phyloP scores from a whole-genome alignment of 495 filamentous ascomycete genomes.

The Oidiodendron maius region DNA sequence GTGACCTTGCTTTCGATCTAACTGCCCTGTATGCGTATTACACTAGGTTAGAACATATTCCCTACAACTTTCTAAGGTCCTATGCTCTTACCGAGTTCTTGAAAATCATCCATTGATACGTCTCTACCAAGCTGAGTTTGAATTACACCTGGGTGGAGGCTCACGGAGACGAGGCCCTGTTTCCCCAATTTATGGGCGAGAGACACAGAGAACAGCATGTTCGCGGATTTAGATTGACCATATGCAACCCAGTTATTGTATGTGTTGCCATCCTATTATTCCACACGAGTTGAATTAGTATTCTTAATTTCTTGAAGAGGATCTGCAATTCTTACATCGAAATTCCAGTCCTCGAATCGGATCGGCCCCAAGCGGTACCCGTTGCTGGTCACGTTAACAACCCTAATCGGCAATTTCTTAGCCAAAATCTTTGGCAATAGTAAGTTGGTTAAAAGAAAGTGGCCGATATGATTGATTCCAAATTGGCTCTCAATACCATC shows the following conservation, averaged over 20 bases:
- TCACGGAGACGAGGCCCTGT: slow-evolving; percentile 23
- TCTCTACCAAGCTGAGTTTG: too few relatives aligned
- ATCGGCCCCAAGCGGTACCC: not conserved
- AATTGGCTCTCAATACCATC: slow-evolving; percentile 48
- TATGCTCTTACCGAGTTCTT: too few relatives aligned
- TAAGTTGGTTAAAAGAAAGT: slow-evolving; percentile 50
- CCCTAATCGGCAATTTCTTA: not conserved
- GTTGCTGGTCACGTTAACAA: not conserved
- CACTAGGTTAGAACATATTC: too few relatives aligned
- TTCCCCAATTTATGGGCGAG: slow-evolving; percentile 27
- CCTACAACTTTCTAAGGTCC: too few relatives aligned
- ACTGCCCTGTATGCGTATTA: too few relatives aligned
- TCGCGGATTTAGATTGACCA: slow-evolving; percentile 52
- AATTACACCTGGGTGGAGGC: slow-evolving; percentile 25
- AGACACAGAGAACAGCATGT: slow-evolving; percentile 49
- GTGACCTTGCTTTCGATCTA: too few relatives aligned
- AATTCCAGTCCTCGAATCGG: not conserved
- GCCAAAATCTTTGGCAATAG: slow-evolving; percentile 1
- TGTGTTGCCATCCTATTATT: not conserved
- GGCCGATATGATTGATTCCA: slow-evolving; percentile 51
- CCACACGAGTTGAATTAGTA: not conserved
- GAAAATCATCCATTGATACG: too few relatives aligned
- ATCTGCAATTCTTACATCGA: not conserved
- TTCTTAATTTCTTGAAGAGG: not conserved
- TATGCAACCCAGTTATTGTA: slow-evolving; percentile 35